Conservation (phyloP, 208 protist genomes). For the Wallacemonas sp. region DNA sequence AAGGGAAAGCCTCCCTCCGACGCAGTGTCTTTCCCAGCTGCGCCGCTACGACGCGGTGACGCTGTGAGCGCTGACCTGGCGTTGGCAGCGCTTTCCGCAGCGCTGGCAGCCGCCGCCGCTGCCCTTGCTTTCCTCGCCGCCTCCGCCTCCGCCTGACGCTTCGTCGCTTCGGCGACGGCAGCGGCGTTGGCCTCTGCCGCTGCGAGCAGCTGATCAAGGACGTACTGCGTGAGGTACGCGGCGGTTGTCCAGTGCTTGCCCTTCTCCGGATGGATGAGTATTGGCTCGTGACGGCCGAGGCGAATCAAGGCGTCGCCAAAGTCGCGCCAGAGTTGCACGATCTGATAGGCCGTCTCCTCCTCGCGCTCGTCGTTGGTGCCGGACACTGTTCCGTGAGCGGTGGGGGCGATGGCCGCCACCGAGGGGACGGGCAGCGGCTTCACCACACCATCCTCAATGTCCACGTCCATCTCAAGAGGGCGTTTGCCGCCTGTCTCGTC, state of each 20-base stretch:
- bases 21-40: neutral
- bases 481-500: neutral
- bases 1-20: slow-evolving; percentile 2
- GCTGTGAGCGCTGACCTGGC: neutral
- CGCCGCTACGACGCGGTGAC: neutral
- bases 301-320: slow-evolving; percentile 48
- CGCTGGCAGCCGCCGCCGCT: neutral
- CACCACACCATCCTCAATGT: neutral
- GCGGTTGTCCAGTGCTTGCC: slow-evolving; percentile 44
- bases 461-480: neutral
- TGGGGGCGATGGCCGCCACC: neutral
- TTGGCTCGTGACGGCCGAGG: slow-evolving; percentile 32
- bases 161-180: neutral
- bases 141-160: neutral
- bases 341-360: slow-evolving; percentile 35
- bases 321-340: slow-evolving; percentile 67
- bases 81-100: neutral
- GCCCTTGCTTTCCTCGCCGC: neutral
- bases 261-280: slow-evolving; percentile 39
- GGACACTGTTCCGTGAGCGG: neutral
- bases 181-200: slow-evolving; percentile 31
- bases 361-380: neutral
- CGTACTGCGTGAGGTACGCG: slow-evolving; percentile 52
- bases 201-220: slow-evolving; percentile 52
- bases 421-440: neutral